Conservation (phyloP, 2,329 filamentous ascomycete genomes). For the Sclerotinia glacialis region DNA sequence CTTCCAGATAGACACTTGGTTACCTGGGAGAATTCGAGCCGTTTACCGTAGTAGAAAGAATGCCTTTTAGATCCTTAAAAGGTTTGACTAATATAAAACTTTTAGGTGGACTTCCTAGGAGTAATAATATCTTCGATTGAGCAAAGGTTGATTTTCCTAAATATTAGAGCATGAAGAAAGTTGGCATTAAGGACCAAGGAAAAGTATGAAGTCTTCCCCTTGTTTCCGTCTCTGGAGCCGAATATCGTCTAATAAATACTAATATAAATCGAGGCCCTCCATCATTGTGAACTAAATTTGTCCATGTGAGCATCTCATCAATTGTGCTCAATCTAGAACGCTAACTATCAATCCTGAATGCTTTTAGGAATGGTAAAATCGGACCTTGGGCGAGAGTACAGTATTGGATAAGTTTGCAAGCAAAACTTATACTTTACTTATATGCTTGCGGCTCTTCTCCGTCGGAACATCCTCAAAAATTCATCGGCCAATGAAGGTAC, state of each 20-base stretch:
- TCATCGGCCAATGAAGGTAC: background rate
- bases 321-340: background rate
- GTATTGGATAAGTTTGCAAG: constrained; percentile 29
- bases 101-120: background rate
- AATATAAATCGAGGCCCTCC: constrained; percentile 25
- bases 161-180: constrained; percentile 29
- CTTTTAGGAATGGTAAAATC: constrained; percentile 32
- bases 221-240: background rate
- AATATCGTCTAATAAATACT: background rate
- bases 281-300: constrained; percentile 34
- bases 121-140: constrained; percentile 25
- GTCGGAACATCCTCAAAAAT: constrained; percentile 20
- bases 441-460: constrained; percentile 34
- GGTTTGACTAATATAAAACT: background rate
- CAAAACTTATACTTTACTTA: constrained; percentile 37
- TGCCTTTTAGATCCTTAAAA: background rate
- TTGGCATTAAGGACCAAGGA: constrained; percentile 27
- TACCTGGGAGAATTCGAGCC: background rate
- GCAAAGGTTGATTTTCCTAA: constrained; percentile 31
- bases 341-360: constrained; percentile 3
- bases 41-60: background rate
- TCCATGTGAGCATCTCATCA: constrained; percentile 24
- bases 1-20: constrained; percentile 5
- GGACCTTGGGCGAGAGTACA: constrained; percentile 31
- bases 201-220: constrained; percentile 21